A percentile compares a stretch with the other conserved stretches of the same genome.
These are phyloP conservation scores for Xylariales sp. DNA, from an alignment of 2,329 filamentous ascomycete species.

Conservation along the genomic window DNA sequence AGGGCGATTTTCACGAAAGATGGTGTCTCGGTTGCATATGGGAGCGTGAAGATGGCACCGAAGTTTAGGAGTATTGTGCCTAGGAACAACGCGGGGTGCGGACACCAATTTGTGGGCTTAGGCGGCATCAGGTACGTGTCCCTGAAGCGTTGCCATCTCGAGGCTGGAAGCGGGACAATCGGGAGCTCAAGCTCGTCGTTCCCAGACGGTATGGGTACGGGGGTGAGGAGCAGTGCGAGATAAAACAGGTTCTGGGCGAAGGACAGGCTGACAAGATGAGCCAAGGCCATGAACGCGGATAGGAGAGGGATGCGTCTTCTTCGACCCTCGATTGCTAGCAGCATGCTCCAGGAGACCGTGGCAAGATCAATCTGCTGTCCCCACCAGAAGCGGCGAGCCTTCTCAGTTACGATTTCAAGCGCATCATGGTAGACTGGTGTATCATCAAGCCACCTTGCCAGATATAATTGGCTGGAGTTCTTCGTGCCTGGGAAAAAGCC, in stretches of 20 bases:
- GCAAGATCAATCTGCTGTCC: constrained; percentile 55
- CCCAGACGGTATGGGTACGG: constrained; percentile 36
- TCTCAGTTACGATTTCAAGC: constrained; percentile 50
- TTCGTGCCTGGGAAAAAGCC: constrained; percentile 23
- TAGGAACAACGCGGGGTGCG: constrained; percentile 32
- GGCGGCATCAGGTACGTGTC: constrained; percentile 26
- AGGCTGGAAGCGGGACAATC: constrained; percentile 23
- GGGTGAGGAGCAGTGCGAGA: constrained; percentile 51
- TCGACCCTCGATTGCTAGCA: constrained; percentile 55
- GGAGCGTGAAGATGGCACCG: constrained; percentile 30
- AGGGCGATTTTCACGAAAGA: constrained; percentile 32
- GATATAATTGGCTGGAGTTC: constrained; percentile 28
- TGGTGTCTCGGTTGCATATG: constrained; percentile 35
- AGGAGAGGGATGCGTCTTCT: constrained; percentile 50
- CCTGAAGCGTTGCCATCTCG: constrained; percentile 25
- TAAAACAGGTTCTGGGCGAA: constrained; percentile 62
- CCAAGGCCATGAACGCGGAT: constrained; percentile 53
- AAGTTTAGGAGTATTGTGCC: constrained; percentile 31
- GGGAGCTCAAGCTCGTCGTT: constrained; percentile 22
- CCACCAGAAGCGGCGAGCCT: constrained; percentile 56
- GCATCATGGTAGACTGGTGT: constrained; percentile 47
- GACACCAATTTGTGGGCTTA: constrained; percentile 41
- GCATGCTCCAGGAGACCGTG: constrained; percentile 49
- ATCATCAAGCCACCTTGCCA: constrained; percentile 50
- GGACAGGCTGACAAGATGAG: constrained; percentile 54